These are phyloP conservation scores for Blastocystis sp. DNA, from an alignment of 352 stramenopile species.

Conservation along the genomic window DNA sequence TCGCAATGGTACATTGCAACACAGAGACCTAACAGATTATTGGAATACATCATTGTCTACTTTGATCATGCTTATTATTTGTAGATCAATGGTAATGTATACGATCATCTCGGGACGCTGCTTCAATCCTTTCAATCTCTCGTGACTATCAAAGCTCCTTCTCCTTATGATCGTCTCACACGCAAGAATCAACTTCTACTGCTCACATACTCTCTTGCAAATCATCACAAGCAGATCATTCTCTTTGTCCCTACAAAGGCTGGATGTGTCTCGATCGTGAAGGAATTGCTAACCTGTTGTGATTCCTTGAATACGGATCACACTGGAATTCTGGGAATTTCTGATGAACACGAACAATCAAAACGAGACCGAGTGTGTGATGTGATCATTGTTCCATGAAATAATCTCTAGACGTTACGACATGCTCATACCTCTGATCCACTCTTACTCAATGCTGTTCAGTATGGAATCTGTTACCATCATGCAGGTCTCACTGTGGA, in stretches of 20 bases:
- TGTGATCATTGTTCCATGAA: not conserved
- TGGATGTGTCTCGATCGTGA: not conserved
- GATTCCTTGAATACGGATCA: not conserved
- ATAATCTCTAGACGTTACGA: too few species aligned
- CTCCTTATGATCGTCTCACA: not conserved
- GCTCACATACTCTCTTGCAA: not conserved
- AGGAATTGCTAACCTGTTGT: not conserved
- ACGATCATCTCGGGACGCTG: not conserved
- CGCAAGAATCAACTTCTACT: not conserved
- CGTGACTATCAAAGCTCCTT: not conserved
- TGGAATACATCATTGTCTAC: slow-evolving; percentile 62
- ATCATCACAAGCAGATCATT: slow-evolving; percentile 50
- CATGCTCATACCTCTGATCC: not conserved
- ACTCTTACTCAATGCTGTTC: slow-evolving; percentile 29
- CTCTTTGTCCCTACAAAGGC: slow-evolving; percentile 37
- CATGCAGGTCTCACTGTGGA: slow-evolving; percentile 66
- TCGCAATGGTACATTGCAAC: slow-evolving; percentile 63
- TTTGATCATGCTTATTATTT: not conserved
- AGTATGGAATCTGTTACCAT: slow-evolving; percentile 65
- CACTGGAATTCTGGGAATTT: slow-evolving; percentile 12
- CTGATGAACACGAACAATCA: slow-evolving; percentile 21
- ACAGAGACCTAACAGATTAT: slow-evolving; percentile 65
- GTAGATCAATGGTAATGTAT: slow-evolving; percentile 61
- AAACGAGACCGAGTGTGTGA: not conserved
- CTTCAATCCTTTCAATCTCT: slow-evolving; percentile 12